Percentiles rank a stretch among this genome's conserved stretches.
phyloP scores from a whole-genome alignment of 2,329 filamentous ascomycete species.

The Phaeosphaeria sp. region DNA sequence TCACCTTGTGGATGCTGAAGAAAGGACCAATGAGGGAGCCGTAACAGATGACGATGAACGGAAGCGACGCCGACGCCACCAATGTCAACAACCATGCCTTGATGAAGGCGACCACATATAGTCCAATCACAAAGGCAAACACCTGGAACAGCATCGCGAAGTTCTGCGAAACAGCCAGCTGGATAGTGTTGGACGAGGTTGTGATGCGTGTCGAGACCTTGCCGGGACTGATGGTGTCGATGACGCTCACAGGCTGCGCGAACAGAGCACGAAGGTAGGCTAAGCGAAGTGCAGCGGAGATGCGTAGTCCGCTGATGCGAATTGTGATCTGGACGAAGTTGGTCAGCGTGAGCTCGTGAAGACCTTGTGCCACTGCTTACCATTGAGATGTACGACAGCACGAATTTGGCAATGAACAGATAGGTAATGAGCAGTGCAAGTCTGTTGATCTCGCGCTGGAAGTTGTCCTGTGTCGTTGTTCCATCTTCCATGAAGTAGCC shows the following conservation, averaged over 20 bases:
- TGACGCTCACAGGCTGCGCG: constrained; percentile 56
- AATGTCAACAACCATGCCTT: constrained; percentile 62
- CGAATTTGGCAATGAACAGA: constrained; percentile 47
- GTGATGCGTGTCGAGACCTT: constrained; percentile 61
- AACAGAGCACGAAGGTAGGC: constrained; percentile 60
- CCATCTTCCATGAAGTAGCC: constrained; percentile 59
- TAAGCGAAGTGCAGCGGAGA: constrained; percentile 59
- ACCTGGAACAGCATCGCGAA: constrained; percentile 56
- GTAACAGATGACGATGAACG: constrained; percentile 46
- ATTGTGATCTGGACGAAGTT: constrained; percentile 51
- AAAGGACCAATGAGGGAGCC: constrained; percentile 38
- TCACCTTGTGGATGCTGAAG: constrained; percentile 42
- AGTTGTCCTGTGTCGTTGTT: constrained; percentile 55
- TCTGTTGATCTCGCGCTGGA: constrained; percentile 57
- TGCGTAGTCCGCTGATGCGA: constrained; percentile 58
- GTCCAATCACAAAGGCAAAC: constrained; percentile 41
- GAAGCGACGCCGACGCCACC: constrained; percentile 56
- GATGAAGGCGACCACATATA: constrained; percentile 57
- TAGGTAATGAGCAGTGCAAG: constrained; percentile 40
- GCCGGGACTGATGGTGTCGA: constrained; percentile 58
- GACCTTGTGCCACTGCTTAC: constrained; percentile 12
- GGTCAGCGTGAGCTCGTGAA: neutral
- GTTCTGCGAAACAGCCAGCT: constrained; percentile 63
- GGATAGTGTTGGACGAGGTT: constrained; percentile 60
- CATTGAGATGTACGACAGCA: constrained; percentile 43